phyloP scores from a whole-genome alignment of 2,329 filamentous ascomycete genomes.

The Paradendryphiella salina region DNA sequence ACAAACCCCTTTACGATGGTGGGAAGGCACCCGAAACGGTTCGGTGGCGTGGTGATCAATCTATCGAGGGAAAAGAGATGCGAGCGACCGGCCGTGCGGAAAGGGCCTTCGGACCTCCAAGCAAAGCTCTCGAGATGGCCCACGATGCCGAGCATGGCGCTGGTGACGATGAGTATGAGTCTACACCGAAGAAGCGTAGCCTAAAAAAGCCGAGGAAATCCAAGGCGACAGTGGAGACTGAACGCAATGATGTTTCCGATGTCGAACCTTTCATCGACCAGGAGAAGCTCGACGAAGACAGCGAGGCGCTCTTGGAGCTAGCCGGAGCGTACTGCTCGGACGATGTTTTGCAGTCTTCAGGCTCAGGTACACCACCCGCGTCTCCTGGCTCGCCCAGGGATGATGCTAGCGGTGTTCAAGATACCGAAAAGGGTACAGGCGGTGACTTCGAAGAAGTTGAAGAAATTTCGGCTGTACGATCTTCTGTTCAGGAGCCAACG shows the following conservation, averaged over 20 bases:
- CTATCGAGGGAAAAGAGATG: slow-evolving; percentile 2
- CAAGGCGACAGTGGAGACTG: neutral
- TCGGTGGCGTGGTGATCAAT: slow-evolving; percentile 13
- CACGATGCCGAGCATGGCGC: neutral
- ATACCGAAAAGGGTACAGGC: neutral
- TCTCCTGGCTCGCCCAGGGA: neutral
- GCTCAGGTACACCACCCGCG: neutral
- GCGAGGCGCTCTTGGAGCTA: slow-evolving; percentile 1
- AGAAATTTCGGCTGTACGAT: neutral
- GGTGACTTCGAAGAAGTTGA: no score
- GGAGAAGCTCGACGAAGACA: neutral
- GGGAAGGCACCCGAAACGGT: slow-evolving; percentile 16
- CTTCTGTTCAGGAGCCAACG: neutral
- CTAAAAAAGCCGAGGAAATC: neutral
- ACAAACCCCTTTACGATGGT: slow-evolving; percentile 27
- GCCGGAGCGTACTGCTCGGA: neutral
- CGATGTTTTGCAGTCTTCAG: neutral
- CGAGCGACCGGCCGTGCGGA: slow-evolving; percentile 1
- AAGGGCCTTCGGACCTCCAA: slow-evolving; percentile 8
- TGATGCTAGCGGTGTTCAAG: neutral
- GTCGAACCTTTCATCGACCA: neutral
- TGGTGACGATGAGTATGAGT: neutral
- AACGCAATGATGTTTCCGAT: neutral
- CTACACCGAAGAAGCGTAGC: neutral
- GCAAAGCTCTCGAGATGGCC: slow-evolving; percentile 8